Percentiles rank a stretch among this genome's conserved stretches.
These are phyloP conservation scores for Lipomyces oligophaga DNA, from an alignment of 805 yeast genomes.

Conservation along the genomic window DNA sequence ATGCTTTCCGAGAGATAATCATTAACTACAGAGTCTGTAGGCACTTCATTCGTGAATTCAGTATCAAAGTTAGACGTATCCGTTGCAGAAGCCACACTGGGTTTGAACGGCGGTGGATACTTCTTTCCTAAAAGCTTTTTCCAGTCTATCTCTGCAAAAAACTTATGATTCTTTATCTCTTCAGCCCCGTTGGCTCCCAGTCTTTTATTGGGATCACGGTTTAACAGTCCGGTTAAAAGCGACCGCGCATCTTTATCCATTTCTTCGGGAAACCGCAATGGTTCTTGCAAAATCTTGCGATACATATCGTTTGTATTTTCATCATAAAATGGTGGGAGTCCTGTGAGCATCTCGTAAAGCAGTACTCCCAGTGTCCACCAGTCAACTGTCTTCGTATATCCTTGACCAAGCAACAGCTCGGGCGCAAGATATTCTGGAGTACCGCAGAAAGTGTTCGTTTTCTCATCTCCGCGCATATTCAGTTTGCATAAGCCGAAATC, in stretches of 20 bases:
- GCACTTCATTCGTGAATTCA: slow-evolving; percentile 87
- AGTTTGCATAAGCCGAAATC: slow-evolving; percentile 96
- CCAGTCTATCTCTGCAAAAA: slow-evolving; percentile 87
- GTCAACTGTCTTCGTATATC: slow-evolving; percentile 92
- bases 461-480: slow-evolving; percentile 60
- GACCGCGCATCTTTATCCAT: slow-evolving; percentile 85
- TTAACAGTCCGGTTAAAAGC: slow-evolving; percentile 64
- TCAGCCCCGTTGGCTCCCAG: slow-evolving; percentile 76
- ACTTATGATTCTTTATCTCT: slow-evolving; percentile 78
- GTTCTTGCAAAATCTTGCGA: slow-evolving; percentile 84
- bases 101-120: slow-evolving; percentile 93
- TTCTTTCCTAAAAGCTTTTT: slow-evolving; percentile 72
- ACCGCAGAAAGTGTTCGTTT: slow-evolving; percentile 88
- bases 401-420: slow-evolving; percentile 83
- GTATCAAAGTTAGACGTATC: slow-evolving; percentile 93
- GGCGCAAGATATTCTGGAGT: slow-evolving; percentile 98
- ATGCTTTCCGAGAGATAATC: slow-evolving; percentile 81
- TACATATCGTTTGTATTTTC: slow-evolving; percentile 92
- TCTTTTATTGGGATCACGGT: slow-evolving; percentile 80
- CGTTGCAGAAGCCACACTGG: slow-evolving; percentile 64
- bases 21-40: slow-evolving; percentile 92
- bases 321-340: slow-evolving; percentile 95
- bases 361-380: slow-evolving; percentile 98
- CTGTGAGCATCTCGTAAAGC: slow-evolving; percentile 92
- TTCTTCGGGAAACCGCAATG: slow-evolving; percentile 80